Conservation (phyloP, 352 stramenopile species). For the Pythium aphanidermatum region DNA sequence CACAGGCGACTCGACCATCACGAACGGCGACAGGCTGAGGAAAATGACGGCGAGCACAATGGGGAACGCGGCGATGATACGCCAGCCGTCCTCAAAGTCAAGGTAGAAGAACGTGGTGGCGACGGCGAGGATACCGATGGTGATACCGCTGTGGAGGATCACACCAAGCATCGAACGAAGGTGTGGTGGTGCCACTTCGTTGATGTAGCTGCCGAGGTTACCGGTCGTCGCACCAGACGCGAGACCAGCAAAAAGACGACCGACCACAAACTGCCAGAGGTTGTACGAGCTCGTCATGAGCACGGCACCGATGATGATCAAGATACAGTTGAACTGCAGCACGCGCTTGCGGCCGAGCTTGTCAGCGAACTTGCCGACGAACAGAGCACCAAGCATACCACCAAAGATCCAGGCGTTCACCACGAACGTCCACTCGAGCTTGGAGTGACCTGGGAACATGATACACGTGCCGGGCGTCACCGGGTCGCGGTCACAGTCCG, state of each 20-base stretch:
- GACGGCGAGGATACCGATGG: slow-evolving; percentile 38
- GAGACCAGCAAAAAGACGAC: slow-evolving; percentile 31
- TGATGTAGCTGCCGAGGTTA: slow-evolving; percentile 32
- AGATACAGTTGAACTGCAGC: slow-evolving; percentile 24
- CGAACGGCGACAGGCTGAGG: slow-evolving; percentile 26
- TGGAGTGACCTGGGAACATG: slow-evolving; percentile 31
- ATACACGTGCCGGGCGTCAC: slow-evolving; percentile 25
- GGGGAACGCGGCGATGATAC: slow-evolving; percentile 51
- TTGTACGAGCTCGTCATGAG: slow-evolving; percentile 22
- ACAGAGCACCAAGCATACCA: slow-evolving; percentile 32
- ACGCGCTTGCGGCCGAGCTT: slow-evolving; percentile 24
- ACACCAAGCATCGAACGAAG: slow-evolving; percentile 26
- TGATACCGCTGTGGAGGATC: slow-evolving; percentile 40
- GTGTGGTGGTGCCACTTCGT: slow-evolving; percentile 38
- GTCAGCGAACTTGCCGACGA: slow-evolving; percentile 23
- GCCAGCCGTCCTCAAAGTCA: slow-evolving; percentile 41
- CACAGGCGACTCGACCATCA: slow-evolving; percentile 36
- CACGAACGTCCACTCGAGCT: slow-evolving; percentile 28
- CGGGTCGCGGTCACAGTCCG: slow-evolving; percentile 32
- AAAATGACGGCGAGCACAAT: slow-evolving; percentile 40
- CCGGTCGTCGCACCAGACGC: slow-evolving; percentile 30
- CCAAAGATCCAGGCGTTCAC: slow-evolving; percentile 40
- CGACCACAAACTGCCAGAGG: slow-evolving; percentile 30
- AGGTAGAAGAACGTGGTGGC: slow-evolving; percentile 51
- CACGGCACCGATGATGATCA: slow-evolving; percentile 28